Evolutionary conservation across 768 basidiomycete species (phyloP).

Genomic region (Hygrocybe coccinea): DNA sequence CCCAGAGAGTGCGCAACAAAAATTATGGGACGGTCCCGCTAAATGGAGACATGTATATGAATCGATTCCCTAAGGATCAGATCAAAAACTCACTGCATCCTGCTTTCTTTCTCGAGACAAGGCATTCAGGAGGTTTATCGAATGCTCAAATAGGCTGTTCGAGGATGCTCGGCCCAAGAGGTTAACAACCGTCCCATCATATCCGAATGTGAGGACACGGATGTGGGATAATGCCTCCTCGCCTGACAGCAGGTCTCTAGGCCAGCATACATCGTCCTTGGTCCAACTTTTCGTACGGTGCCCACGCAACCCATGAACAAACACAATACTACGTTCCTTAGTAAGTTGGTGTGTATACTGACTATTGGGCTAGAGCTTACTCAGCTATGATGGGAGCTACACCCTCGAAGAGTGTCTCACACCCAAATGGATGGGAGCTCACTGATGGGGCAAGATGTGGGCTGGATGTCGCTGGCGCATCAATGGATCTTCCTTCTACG

Average conservation of each 20-base stretch:
- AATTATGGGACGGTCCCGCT: background rate
- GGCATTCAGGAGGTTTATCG: background rate
- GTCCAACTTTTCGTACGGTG: background rate
- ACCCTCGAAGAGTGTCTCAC: background rate
- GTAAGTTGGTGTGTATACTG: background rate
- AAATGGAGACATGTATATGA: background rate
- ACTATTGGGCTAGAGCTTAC: background rate
- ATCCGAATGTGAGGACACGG: background rate
- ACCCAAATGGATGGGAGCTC: background rate
- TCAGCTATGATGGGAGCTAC: background rate
- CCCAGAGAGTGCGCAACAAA: background rate
- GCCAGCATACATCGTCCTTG: background rate
- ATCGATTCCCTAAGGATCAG: background rate
- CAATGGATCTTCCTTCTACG: too few species aligned
- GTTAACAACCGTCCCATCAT: background rate
- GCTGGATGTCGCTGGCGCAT: too few species aligned
- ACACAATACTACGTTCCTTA: background rate
- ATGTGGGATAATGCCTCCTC: background rate
- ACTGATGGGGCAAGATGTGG: too few species aligned
- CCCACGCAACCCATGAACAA: background rate
- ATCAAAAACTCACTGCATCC: background rate
- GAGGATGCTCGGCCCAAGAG: background rate
- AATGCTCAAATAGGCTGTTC: background rate
- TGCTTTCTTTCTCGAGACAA: background rate
- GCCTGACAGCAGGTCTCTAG: background rate